A percentile compares a stretch with the other conserved stretches of the same genome.
Conservation (phyloP, 305 asterid species). For the Solanum hybrid region DNA sequence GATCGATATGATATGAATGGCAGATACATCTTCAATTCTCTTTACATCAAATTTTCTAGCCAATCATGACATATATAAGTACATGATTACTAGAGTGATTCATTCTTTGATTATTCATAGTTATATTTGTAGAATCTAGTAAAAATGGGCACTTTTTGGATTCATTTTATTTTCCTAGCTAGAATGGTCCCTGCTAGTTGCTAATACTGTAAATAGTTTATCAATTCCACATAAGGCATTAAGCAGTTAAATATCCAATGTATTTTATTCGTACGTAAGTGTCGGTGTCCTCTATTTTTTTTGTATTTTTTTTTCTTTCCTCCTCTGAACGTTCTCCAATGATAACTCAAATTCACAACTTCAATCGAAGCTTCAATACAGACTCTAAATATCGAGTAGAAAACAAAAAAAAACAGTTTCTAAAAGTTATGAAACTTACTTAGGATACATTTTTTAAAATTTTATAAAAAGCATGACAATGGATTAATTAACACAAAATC, state of each 20-base stretch:
- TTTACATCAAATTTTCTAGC: too few relatives aligned
- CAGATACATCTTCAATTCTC: too few relatives aligned
- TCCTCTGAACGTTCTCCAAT: too few relatives aligned
- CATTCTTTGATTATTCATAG: background rate
- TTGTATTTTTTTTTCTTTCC: too few relatives aligned
- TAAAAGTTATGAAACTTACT: background rate
- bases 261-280: background rate
- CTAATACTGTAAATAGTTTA: background rate
- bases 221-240: background rate
- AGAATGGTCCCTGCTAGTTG: background rate
- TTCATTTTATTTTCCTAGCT: background rate
- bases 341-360: too few relatives aligned
- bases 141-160: background rate
- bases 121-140: background rate
- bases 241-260: background rate
- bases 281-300: background rate
- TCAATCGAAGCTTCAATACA: too few relatives aligned
- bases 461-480: background rate
- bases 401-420: background rate
- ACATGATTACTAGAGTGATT: background rate
- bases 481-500: background rate
- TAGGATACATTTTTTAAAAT: background rate
- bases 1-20: too few relatives aligned
- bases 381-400: too few relatives aligned
- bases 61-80: background rate